phyloP scores from a whole-genome alignment of 2,329 filamentous ascomycete genomes.

The Esteya vermicola region DNA sequence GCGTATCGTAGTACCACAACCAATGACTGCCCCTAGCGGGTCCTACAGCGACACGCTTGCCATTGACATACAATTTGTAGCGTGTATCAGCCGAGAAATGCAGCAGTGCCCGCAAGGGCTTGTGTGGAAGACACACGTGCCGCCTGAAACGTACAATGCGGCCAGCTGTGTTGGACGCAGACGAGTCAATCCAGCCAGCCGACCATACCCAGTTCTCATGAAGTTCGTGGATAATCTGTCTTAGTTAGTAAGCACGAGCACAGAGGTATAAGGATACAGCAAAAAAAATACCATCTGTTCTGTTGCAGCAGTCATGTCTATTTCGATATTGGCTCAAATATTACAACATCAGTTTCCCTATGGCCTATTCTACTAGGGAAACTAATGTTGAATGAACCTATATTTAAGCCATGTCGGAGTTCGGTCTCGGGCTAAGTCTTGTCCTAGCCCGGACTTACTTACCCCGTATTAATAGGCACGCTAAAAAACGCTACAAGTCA shows the following conservation, averaged over 20 bases:
- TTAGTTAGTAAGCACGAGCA: too few species aligned
- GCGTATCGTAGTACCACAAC: constrained; percentile 20
- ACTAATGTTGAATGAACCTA: too few species aligned
- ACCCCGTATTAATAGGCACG: too few species aligned
- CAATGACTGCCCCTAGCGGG: constrained; percentile 20
- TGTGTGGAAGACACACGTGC: constrained; percentile 10
- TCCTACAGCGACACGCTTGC: constrained; percentile 19
- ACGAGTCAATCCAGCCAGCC: constrained; percentile 19
- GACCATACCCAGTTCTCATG: constrained; percentile 25
- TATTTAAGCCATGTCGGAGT: too few species aligned
- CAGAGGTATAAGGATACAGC: too few species aligned
- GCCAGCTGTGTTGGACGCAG: constrained; percentile 17
- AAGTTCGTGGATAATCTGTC: constrained; percentile 19
- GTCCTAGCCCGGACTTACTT: too few species aligned
- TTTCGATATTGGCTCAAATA: too few species aligned
- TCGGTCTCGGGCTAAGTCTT: too few species aligned
- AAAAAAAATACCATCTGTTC: too few species aligned
- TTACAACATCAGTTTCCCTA: too few species aligned
- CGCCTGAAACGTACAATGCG: constrained; percentile 18
- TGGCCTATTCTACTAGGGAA: too few species aligned
- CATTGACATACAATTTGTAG: constrained; percentile 27
- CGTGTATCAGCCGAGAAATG: constrained; percentile 24
- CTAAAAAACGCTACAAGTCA: too few species aligned
- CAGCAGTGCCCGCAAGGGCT: constrained; percentile 9
- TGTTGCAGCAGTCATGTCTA: not conserved